Conservation (phyloP, 2,329 filamentous ascomycete species). For the Aspergillus clavatus region DNA sequence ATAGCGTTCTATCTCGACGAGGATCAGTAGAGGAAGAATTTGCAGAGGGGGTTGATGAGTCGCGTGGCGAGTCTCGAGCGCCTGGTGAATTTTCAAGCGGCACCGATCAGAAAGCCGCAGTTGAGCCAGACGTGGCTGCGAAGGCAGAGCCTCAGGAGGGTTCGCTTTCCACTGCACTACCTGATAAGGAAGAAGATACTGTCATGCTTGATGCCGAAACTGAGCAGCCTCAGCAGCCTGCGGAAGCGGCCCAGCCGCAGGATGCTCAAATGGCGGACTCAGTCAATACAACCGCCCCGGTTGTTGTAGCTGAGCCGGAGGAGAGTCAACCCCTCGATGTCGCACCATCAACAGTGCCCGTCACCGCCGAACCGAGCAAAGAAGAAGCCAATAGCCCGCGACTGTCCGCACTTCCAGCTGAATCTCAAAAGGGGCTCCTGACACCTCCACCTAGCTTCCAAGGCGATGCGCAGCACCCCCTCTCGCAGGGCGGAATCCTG, state of each 20-base stretch:
- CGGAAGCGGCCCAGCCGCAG: slow-evolving; percentile 5
- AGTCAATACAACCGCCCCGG: slow-evolving; percentile 2
- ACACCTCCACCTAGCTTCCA: slow-evolving; percentile 41
- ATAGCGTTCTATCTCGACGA: slow-evolving; percentile 55
- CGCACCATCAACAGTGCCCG: slow-evolving; percentile 30
- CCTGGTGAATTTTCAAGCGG: slow-evolving; percentile 34
- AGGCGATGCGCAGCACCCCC: slow-evolving; percentile 43
- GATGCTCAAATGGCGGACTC: slow-evolving; percentile 7
- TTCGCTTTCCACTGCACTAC: slow-evolving; percentile 8
- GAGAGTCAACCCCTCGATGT: slow-evolving; percentile 14
- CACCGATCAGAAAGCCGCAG: slow-evolving; percentile 24
- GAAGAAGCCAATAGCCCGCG: slow-evolving; percentile 24
- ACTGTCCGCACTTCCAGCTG: slow-evolving; percentile 44
- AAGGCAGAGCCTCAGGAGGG: slow-evolving; percentile 25
- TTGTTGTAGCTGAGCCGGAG: slow-evolving; percentile 8
- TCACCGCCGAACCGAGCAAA: slow-evolving; percentile 29
- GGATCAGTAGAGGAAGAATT: slow-evolving; percentile 31
- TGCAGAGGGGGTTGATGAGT: slow-evolving; percentile 38
- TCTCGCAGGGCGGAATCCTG: slow-evolving; percentile 71
- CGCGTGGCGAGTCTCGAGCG: slow-evolving; percentile 37
- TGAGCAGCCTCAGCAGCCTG: slow-evolving; percentile 1
- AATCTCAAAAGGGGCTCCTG: slow-evolving; percentile 24
- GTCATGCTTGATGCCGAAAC: slow-evolving; percentile 13
- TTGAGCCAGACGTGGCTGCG: slow-evolving; percentile 17
- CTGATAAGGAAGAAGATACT: slow-evolving; percentile 9